Evolutionary conservation across 225 moss, liverwort and hornwort species (phyloP), one percentile per base, ranked within the genome.

Genomic region (Bryum argenteum): DNA sequence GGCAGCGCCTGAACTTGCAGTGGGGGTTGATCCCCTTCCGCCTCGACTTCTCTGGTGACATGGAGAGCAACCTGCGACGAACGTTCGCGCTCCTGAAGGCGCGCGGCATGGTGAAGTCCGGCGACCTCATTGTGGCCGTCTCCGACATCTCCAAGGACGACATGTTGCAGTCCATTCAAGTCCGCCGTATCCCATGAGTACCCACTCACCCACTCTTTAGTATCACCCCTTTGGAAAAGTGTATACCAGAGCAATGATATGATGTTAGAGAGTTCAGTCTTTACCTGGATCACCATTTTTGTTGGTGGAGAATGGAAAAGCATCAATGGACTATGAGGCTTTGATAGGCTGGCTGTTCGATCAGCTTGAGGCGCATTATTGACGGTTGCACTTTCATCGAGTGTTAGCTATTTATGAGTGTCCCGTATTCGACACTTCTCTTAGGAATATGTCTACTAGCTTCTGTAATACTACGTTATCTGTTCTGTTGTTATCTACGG

Each of bases 11-110:
- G 74, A 98, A 98, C 69, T 64, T 98, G 54, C 94, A 92, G 70
- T 98, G 98, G 98, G 98, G 98, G 8, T 65, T 98, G 53, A 98
- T 98, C 54, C 98, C 98, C 5, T 98, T 98, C 71, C 92, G 98
- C 43, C 83, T 98, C 23, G 94, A 98, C 75, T 98, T 98, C 61
- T 92, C 94, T 12, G 92, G 89, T 20, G 92, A 98, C 20, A 89
- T 98, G 94, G 98, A 98, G 85, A 89, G 79, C 82, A 94, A 92
- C 60, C 83, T 98, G 45, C 91, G 89, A 10, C 83, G 94, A 41
- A 98, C 94, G 6, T 98, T 98, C 69, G 91, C 90, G 14, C 85
- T 98, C 55, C 67, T 98, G 71, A 98, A 91, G 73, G 88, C 88
- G 18, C 91, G 98, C 37, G 98, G 98, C 39, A 98, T 98, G 98